Conservation (phyloP, 495 filamentous ascomycete species). For the Neurospora sp. region DNA sequence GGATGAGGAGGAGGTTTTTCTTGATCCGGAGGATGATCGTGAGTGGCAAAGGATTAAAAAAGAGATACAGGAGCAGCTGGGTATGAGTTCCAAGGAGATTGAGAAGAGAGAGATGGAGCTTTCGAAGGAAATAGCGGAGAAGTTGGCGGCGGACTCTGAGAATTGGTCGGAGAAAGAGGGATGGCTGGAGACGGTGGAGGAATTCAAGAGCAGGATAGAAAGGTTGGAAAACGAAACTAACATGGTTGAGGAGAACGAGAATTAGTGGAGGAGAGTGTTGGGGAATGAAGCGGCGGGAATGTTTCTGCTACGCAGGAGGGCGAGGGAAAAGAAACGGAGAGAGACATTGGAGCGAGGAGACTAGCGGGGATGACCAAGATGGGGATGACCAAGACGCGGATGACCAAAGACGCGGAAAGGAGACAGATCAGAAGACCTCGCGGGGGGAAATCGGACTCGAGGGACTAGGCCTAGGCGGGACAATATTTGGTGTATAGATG, state of each 20-base stretch:
- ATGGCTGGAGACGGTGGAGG: background rate
- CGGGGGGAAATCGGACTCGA: background rate
- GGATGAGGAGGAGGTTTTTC: background rate
- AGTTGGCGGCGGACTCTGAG: background rate
- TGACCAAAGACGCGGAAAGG: background rate
- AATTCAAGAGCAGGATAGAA: background rate
- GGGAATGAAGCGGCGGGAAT: background rate
- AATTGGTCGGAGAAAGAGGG: background rate
- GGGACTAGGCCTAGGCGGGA: background rate
- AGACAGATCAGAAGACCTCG: background rate
- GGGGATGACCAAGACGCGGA: background rate
- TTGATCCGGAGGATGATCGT: background rate
- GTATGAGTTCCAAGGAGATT: background rate
- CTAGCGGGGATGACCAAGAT: background rate
- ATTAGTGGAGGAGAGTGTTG: background rate
- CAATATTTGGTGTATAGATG: background rate
- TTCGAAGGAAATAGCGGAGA: background rate
- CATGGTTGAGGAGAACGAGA: background rate
- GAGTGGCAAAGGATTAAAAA: background rate
- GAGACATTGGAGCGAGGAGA: background rate
- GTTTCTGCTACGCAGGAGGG: background rate
- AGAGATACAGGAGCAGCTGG: background rate
- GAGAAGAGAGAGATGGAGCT: background rate
- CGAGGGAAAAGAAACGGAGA: background rate
- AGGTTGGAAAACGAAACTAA: background rate